Base-by-base conservation (phyloP, 352 stramenopile species). In the Phytophthora gonapodyides region DNA sequence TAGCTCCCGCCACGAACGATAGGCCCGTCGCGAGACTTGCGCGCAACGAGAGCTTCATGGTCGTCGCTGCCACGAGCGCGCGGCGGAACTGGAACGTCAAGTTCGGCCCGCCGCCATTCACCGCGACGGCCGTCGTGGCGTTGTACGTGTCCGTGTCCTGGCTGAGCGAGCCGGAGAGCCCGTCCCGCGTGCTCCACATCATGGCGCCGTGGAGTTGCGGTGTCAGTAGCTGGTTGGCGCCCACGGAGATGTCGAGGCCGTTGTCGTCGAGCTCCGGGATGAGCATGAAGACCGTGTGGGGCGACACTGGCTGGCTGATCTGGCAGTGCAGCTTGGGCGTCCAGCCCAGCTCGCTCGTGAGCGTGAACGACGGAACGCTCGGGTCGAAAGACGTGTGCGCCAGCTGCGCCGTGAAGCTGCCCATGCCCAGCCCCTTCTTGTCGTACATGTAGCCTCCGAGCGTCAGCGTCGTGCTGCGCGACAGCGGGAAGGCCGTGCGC, bases 401-500 rank as follows among this genome's bases (percentile, higher is more conserved):
- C 51, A 92, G 41, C 17, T 85, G 76, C 21, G 79, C 66, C 24
- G 83, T 94, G 47, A 94, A 78, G 41, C 70, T 80, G 54, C 85
- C 85, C 60, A 91, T 79, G n/a, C 78, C 78, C 11, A 94, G 57
- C 0, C 83, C 83, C 15, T 80, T 67, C 70, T 88, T 91, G 69
- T 92, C 85, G 65, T 88, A 91, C 76, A 93, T 80, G 62, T 89
- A 94, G n/a, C 82, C 85, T 31, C 85, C 85, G 13, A 94, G 46
- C 21, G 83, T 90, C 48, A 92, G 54, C 38, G 76, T 81, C 21
- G 84, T 80, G 15, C 61, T 69, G 37, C 69, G 78, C 17, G 77
- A 81, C 8, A 94, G 47, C 30, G 80, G 80, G 57, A 94, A 85
- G 5, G 55, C 75, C 24, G 82, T 90, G 36, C 82, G 84, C 50